Evolutionary conservation across 495 filamentous ascomycete genomes (phyloP).

Genomic region (Penicillium verhagenii): DNA sequence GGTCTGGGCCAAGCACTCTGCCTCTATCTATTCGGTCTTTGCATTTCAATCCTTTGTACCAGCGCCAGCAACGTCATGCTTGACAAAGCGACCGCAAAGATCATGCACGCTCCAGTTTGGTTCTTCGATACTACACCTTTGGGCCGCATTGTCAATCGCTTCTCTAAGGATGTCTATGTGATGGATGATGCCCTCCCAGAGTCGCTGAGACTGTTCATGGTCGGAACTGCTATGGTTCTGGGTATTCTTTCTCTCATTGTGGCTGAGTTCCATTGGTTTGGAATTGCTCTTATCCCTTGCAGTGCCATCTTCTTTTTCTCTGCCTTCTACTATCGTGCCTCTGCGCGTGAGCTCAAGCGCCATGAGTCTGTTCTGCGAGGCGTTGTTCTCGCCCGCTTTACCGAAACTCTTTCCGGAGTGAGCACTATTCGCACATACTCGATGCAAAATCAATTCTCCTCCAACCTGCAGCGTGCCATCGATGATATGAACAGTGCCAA

Average conservation of each 20-base stretch:
- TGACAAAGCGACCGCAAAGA: background rate
- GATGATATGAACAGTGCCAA: conserved; percentile 40
- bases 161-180: background rate
- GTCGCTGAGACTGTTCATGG: background rate
- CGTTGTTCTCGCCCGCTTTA: conserved; percentile 25
- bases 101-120: background rate
- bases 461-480: conserved; percentile 24
- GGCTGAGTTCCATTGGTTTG: background rate
- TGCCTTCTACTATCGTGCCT: background rate
- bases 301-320: background rate
- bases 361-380: background rate
- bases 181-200: background rate
- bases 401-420: conserved; percentile 43
- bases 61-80: background rate
- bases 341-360: background rate
- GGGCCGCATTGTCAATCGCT: background rate
- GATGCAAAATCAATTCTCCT: conserved; percentile 25
- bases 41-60: background rate
- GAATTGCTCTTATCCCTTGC: background rate
- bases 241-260: background rate
- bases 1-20: background rate
- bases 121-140: background rate
- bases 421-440: conserved; percentile 50
- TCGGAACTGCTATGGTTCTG: background rate
- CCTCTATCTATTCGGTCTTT: background rate